Percentiles rank a stretch among this genome's conserved stretches.
Evolutionary conservation across 2,329 filamentous ascomycete genomes (phyloP).

Genomic region (Fusarium coffeatum): DNA sequence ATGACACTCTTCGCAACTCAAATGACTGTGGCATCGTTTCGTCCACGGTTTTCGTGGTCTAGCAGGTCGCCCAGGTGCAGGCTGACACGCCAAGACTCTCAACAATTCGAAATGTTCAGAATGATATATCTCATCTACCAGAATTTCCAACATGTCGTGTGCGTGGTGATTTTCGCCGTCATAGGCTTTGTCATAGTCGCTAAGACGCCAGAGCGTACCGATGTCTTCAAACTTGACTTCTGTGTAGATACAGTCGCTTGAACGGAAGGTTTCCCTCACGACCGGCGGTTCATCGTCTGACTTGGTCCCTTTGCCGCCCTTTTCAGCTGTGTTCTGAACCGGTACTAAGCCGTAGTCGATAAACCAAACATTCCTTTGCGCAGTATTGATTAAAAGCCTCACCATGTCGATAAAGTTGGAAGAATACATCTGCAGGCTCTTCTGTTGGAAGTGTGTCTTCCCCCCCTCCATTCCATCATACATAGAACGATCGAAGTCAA

Average conservation of each 20-base stretch:
- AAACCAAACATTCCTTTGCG: conserved; percentile 14
- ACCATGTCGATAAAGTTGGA: conserved; percentile 6
- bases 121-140: too few relatives aligned
- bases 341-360: conserved; percentile 13
- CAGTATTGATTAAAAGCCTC: neutral
- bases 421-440: neutral
- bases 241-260: neutral
- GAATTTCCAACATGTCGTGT: neutral
- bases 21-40: neutral
- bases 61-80: neutral
- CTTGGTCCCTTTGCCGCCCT: fast-evolving
- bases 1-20: neutral
- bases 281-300: fast-evolving
- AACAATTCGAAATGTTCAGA: too few relatives aligned
- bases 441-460: neutral
- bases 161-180: neutral
- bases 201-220: neutral
- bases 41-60: neutral
- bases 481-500: conserved; percentile 24
- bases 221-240: conserved; percentile 23
- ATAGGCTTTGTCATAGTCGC: neutral
- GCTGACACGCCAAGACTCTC: neutral
- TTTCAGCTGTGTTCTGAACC: too few relatives aligned
- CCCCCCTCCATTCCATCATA: neutral
- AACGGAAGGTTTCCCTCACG: conserved; percentile 4